Percentiles rank a stretch among this genome's conserved stretches.
Evolutionary conservation across 176 grass and related monocot species (phyloP).

Genomic region (Eleusine coracana): DNA sequence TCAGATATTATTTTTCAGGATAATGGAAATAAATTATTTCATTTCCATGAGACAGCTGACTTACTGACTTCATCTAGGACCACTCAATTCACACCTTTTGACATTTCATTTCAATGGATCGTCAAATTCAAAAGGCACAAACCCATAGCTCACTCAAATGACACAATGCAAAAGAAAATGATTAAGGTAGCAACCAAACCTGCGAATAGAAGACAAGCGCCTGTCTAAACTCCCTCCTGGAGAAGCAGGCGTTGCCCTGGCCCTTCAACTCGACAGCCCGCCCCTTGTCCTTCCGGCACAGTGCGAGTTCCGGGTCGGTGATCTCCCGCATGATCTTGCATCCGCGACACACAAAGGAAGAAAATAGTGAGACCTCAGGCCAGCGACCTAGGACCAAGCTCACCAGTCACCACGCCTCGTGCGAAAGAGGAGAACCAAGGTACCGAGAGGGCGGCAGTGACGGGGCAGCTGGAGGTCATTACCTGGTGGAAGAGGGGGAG

Average conservation of each 20-base stretch:
- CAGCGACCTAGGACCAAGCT: constrained; percentile 29
- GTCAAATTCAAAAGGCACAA: not conserved
- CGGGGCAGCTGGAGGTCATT: not conserved
- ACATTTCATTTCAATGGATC: not conserved
- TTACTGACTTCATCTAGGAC: not conserved
- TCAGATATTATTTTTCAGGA: not conserved
- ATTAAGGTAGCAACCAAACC: constrained; percentile 36
- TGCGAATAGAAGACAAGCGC: constrained; percentile 81
- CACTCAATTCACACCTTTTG: constrained; percentile 3
- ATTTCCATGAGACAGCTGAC: not conserved
- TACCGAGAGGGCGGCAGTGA: not conserved
- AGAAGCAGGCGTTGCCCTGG: constrained; percentile 74
- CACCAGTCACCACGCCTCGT: not conserved
- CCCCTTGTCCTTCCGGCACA: constrained; percentile 73
- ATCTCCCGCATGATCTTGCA: constrained; percentile 62
- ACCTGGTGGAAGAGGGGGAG: constrained; percentile 81
- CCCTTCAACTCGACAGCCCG: constrained; percentile 67
- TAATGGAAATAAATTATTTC: not conserved
- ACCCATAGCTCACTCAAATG: not conserved
- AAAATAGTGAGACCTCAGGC: constrained; percentile 6
- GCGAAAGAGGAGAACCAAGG: not conserved
- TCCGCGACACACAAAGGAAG: not conserved
- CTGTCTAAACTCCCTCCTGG: constrained; percentile 54
- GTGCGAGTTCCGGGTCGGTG: constrained; percentile 63
- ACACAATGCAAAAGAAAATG: not conserved